phyloP scores from a whole-genome alignment of 441 rosid species.

The Omphalea diandra region DNA sequence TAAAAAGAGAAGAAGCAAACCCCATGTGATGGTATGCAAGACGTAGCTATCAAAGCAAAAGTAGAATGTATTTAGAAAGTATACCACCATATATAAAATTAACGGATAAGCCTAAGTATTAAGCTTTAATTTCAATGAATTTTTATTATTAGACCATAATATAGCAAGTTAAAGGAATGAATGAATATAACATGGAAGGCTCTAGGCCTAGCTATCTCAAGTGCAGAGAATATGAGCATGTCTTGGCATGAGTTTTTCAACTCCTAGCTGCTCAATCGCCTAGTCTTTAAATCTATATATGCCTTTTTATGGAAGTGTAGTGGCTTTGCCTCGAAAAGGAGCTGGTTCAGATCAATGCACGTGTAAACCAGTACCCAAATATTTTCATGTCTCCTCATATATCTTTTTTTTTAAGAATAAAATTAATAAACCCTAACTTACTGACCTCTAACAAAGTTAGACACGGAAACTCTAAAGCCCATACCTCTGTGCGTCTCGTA shows the following conservation, averaged over 20 bases:
- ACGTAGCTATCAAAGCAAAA: too few species aligned
- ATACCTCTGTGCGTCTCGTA: constrained; percentile 47
- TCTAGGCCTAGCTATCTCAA: too few species aligned
- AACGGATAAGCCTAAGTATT: too few species aligned
- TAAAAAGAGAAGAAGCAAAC: too few species aligned
- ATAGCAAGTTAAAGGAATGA: not conserved
- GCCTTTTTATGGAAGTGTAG: constrained; percentile 33
- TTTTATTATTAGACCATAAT: constrained; percentile 5
- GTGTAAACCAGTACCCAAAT: constrained; percentile 51
- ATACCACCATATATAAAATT: too few species aligned
- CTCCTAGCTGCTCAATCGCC: constrained; percentile 30
- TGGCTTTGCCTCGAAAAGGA: constrained; percentile 66
- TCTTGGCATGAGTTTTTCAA: constrained; percentile 20
- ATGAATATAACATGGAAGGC: too few species aligned
- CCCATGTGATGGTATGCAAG: too few species aligned
- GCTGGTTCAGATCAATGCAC: constrained; percentile 60
- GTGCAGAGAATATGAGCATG: constrained; percentile 42
- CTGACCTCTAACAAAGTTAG: constrained; percentile 2
- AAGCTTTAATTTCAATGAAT: too few species aligned
- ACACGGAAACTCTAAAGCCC: constrained; percentile 31
- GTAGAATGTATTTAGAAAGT: too few species aligned
- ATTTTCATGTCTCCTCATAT: constrained; percentile 42
- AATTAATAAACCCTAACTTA: too few species aligned
- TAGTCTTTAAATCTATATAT: constrained; percentile 19
- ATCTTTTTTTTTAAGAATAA: too few species aligned